Base-by-base conservation (phyloP, 306 rosid species). In the Abrus pulchellus region DNA sequence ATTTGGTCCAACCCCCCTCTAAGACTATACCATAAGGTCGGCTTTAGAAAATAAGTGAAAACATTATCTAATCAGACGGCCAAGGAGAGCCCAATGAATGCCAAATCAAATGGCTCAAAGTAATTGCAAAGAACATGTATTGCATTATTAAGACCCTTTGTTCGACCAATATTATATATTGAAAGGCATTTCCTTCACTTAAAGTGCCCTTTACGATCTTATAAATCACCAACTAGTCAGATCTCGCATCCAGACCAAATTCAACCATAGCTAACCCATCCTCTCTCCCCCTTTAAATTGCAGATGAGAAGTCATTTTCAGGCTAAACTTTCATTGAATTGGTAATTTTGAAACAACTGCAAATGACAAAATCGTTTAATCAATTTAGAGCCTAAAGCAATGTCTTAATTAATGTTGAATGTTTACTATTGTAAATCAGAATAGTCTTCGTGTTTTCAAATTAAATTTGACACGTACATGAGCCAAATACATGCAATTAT, bases 1-100 rank as follows among this genome's bases (percentile, higher is more conserved):
- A 71, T 62, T 71, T 70, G 88, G 68, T 83, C 83, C 82, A 82
- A 82, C 76, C 62, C 45, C 66, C 50, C 63, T 72, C 63, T 38
- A 57, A 86, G 53, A 38, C 63, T 64, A 72, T 20, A 45, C 6
- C 12, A 60, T 83, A 57, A 61, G 85, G 76, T 80, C 20, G 20
- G 20, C 20, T 20, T 20, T 20, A 20, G 20, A 0, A 20, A 20
- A 20, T 20, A 20, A 20, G 20, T 78, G 59, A 75, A 48, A 65
- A n/a, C 65, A 30, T 45, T 38, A 49, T 64, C 75, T 68, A 68
- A 82, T 84, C 80, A 32, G 63, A 79, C 77, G 76, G 80, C 78
- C 74, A 10, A 47, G 6, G 71, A 78, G 20, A 43, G 28, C 76
- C 49, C 45, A 38, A 47, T 12, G 14, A 48, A 70, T 47, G 70